Conservation (phyloP, 306 rosid genomes). For the Medicago ruthenica region DNA sequence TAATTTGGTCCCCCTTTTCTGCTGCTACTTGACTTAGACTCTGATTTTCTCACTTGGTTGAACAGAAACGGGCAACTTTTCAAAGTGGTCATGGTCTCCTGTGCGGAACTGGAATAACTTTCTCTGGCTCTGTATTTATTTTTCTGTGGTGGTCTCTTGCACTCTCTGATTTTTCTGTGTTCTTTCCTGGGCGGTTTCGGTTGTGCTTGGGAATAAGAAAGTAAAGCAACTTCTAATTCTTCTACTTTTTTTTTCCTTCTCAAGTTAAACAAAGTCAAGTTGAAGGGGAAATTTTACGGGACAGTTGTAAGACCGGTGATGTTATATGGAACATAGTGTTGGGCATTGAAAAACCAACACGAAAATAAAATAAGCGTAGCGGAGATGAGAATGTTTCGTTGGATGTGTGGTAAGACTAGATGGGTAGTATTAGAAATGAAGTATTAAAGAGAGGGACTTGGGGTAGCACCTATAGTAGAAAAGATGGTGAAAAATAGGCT, state of each 20-base stretch:
- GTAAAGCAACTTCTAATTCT: conserved; percentile 9
- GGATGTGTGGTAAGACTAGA: no score
- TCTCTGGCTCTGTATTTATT: not conserved
- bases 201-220: not conserved
- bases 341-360: no score
- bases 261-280: not conserved
- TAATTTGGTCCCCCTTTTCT: conserved; percentile 4
- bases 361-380: no score
- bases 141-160: conserved; percentile 11
- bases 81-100: conserved; percentile 20
- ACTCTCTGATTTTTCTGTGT: not conserved
- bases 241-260: not conserved
- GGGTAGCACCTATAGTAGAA: no score
- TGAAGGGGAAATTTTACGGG: no score
- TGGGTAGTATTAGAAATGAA: no score
- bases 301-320: no score
- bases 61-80: conserved; percentile 32
- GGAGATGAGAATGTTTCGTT: no score
- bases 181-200: not conserved
- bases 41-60: conserved; percentile 26
- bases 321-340: no score
- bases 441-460: no score
- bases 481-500: no score
- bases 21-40: conserved; percentile 1
- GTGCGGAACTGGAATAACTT: conserved; percentile 12